phyloP scores from a whole-genome alignment of 805 yeast genomes.

The Kodamaea hsintzibuensis region DNA sequence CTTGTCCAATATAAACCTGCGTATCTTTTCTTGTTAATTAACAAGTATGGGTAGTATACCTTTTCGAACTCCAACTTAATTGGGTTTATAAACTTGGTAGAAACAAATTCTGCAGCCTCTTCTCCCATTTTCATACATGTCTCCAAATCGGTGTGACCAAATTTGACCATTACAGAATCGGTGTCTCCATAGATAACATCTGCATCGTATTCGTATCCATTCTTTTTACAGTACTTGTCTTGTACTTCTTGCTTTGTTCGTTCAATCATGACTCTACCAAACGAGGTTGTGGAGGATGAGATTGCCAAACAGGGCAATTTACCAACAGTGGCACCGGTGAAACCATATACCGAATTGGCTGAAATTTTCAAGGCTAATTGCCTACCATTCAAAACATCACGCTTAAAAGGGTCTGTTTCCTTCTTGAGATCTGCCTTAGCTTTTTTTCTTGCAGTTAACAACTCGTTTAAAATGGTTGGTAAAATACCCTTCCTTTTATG shows the following conservation, averaged over 20 bases:
- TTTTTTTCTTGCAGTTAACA: conserved; percentile 86
- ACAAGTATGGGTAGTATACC: conserved; percentile 89
- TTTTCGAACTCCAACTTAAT: conserved; percentile 95
- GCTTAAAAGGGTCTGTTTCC: conserved; percentile 91
- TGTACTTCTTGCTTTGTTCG: conserved; percentile 85
- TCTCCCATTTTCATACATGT: conserved; percentile 91
- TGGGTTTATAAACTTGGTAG: conserved; percentile 76
- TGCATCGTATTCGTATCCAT: conserved; percentile 84
- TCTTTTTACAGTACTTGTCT: conserved; percentile 70
- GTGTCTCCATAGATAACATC: conserved; percentile 97
- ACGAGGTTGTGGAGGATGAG: conserved; percentile 92
- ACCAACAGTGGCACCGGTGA: conserved; percentile 98
- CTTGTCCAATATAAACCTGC: conserved; percentile 97
- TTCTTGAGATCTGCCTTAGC: conserved; percentile 89
- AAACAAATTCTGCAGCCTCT: conserved; percentile 90
- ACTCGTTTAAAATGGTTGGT: conserved; percentile 88
- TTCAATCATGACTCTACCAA: conserved; percentile 97
- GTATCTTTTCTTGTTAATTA: conserved; percentile 94
- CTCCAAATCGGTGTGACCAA: conserved; percentile 77
- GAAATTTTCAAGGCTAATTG: conserved; percentile 95
- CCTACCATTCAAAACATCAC: conserved; percentile 94
- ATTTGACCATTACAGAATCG: conserved; percentile 98
- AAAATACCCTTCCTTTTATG: conserved; percentile 75
- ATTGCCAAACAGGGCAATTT: conserved; percentile 95
- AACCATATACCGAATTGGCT: conserved; percentile 98